Percentiles rank a stretch among this genome's conserved stretches.
These are phyloP conservation scores for Suillus hirtellus DNA, from an alignment of 768 basidiomycete genomes.

Conservation along the genomic window DNA sequence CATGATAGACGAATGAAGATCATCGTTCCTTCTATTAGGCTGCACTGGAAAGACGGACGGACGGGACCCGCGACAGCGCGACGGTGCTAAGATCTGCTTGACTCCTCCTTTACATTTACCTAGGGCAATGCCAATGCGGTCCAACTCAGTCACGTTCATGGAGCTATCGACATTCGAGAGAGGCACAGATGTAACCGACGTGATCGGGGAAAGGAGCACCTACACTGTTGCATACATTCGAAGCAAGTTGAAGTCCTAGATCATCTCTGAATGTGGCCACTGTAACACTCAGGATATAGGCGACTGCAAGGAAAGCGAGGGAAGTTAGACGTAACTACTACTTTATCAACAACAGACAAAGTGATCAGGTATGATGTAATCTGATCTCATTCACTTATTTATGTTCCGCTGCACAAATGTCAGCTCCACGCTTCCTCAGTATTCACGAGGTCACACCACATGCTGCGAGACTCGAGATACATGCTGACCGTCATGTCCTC, in stretches of 20 bases:
- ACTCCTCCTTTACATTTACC: neutral
- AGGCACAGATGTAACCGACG: neutral
- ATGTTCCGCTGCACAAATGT: neutral
- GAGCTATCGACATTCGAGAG: neutral
- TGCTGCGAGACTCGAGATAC: constrained; percentile 15
- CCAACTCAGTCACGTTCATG: neutral
- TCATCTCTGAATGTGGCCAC: neutral
- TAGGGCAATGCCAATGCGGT: neutral
- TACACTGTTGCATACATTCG: neutral
- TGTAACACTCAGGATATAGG: neutral
- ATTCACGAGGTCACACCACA: constrained; percentile 15
- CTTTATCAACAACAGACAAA: neutral
- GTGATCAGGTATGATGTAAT: neutral
- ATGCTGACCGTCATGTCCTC: constrained; percentile 8
- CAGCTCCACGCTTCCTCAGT: neutral
- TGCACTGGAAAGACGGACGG: neutral
- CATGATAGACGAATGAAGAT: neutral
- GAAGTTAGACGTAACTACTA: too few relatives aligned
- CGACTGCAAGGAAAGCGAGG: neutral
- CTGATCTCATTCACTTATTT: neutral
- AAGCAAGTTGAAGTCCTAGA: neutral
- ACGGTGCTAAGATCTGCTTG: neutral
- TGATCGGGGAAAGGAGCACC: neutral
- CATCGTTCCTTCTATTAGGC: neutral
- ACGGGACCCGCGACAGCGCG: neutral